A percentile compares a stretch with the other conserved stretches of the same genome.
Evolutionary conservation across 805 yeast species (phyloP).

Genomic region (Monosporozyma servazzii): DNA sequence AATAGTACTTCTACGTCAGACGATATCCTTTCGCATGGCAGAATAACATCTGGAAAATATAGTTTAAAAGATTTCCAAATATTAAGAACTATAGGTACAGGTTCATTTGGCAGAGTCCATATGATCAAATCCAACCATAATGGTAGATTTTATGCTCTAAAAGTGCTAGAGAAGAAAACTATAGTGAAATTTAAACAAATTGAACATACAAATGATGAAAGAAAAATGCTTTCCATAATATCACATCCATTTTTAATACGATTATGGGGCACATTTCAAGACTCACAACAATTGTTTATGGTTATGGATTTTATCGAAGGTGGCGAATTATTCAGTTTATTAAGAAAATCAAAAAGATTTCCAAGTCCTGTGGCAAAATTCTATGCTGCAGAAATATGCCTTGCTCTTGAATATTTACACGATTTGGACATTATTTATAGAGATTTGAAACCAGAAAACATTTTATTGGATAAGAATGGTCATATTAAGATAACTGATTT

Average conservation of each 20-base stretch:
- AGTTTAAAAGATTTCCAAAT: conserved; percentile 71
- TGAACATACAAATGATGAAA: conserved; percentile 92
- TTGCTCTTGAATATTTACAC: conserved; percentile 85
- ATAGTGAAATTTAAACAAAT: conserved; percentile 90
- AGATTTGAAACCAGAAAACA: conserved; percentile 89
- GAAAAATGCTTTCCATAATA: conserved; percentile 76
- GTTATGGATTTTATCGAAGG: conserved; percentile 97
- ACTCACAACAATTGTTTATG: conserved; percentile 74
- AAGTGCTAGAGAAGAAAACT: conserved; percentile 76
- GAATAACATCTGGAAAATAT: conserved; percentile 54
- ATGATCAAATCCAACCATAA: conserved; percentile 81
- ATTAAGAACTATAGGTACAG: conserved; percentile 85
- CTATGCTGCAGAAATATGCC: conserved; percentile 82
- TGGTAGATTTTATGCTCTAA: conserved; percentile 88
- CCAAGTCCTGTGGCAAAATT: conserved; percentile 95
- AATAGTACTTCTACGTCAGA: background rate
- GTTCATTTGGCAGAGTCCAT: conserved; percentile 93
- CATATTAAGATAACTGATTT: conserved; percentile 89
- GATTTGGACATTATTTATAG: conserved; percentile 79
- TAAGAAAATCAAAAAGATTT: conserved; percentile 81
- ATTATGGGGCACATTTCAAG: conserved; percentile 97
- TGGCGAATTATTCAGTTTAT: conserved; percentile 79
- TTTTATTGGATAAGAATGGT: conserved; percentile 77
- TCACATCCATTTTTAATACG: conserved; percentile 86
- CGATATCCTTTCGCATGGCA: conserved; percentile 8